A percentile compares a stretch with the other conserved stretches of the same genome.
These are phyloP conservation scores for Cordyceps cicadae DNA, from an alignment of 2,329 filamentous ascomycete genomes.

Conservation along the genomic window DNA sequence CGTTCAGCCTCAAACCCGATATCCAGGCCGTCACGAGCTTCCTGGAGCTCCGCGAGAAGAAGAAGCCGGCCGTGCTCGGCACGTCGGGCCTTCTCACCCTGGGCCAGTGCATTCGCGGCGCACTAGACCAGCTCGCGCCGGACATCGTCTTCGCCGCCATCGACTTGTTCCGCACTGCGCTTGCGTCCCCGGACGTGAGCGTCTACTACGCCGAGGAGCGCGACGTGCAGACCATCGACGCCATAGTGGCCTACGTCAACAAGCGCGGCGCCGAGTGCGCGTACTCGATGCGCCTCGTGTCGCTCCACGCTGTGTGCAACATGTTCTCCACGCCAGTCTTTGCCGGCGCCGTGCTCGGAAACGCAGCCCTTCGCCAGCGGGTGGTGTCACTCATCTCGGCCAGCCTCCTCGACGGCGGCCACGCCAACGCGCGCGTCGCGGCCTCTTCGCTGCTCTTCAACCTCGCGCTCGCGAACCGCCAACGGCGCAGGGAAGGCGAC, in stretches of 20 bases:
- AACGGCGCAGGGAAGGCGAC: slow-evolving; percentile 49
- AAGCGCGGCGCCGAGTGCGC: slow-evolving; percentile 48
- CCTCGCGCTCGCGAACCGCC: slow-evolving; percentile 62
- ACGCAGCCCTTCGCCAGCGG: slow-evolving; percentile 42
- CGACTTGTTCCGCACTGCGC: slow-evolving; percentile 73
- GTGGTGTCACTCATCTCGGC: slow-evolving; percentile 64
- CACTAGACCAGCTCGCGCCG: slow-evolving; percentile 46
- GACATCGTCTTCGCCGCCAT: slow-evolving; percentile 70
- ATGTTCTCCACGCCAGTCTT: slow-evolving; percentile 71
- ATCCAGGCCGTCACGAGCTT: slow-evolving; percentile 62
- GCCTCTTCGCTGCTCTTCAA: slow-evolving; percentile 82
- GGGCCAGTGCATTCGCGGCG: slow-evolving; percentile 49
- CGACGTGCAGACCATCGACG: slow-evolving; percentile 52
- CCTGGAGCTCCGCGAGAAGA: slow-evolving; percentile 51
- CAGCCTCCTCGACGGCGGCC: slow-evolving; percentile 68
- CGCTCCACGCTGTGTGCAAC: slow-evolving; percentile 77
- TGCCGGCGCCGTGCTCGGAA: slow-evolving; percentile 50
- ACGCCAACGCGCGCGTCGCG: slow-evolving; percentile 68
- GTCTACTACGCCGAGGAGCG: slow-evolving; percentile 75
- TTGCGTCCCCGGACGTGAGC: slow-evolving; percentile 70
- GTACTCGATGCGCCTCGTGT: slow-evolving; percentile 76
- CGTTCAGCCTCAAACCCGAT: slow-evolving; percentile 41
- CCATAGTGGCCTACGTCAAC: slow-evolving; percentile 54
- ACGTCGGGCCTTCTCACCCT: slow-evolving; percentile 64
- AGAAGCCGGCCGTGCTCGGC: slow-evolving; percentile 49